These are phyloP conservation scores for Thyridium curvatum DNA, from an alignment of 2,329 filamentous ascomycete species.

Conservation along the genomic window DNA sequence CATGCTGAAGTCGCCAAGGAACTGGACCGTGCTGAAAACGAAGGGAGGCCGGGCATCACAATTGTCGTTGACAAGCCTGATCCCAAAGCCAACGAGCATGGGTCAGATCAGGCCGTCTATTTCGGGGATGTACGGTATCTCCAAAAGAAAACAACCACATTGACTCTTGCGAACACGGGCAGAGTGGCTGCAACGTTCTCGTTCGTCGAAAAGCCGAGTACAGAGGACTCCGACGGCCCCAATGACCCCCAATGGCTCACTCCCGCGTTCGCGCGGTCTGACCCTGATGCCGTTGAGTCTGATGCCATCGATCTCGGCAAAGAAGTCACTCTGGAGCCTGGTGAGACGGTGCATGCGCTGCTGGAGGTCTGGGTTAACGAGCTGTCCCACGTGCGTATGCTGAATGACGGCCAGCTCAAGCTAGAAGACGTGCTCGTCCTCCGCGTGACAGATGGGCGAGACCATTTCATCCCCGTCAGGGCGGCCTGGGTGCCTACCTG, in stretches of 20 bases:
- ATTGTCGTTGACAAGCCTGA: conserved; percentile 59
- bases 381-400: conserved; percentile 53
- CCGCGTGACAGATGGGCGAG: conserved; percentile 74
- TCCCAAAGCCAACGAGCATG: conserved; percentile 5
- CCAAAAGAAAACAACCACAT: conserved; percentile 54
- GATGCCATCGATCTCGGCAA: conserved; percentile 32
- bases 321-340: conserved; percentile 70
- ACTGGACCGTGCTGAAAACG: conserved; percentile 65
- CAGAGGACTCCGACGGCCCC: conserved; percentile 30
- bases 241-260: conserved; percentile 59
- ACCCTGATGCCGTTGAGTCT: conserved; percentile 23
- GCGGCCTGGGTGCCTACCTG: conserved; percentile 76
- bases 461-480: conserved; percentile 82
- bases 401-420: conserved; percentile 61
- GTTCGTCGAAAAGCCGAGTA: conserved; percentile 67
- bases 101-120: conserved; percentile 45
- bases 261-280: conserved; percentile 54
- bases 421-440: conserved; percentile 87
- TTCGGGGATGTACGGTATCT: conserved; percentile 72
- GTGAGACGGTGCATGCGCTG: conserved; percentile 69
- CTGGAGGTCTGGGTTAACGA: conserved; percentile 63
- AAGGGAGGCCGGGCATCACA: conserved; percentile 35
- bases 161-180: conserved; percentile 92
- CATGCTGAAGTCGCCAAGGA: conserved; percentile 84
- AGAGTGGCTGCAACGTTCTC: conserved; percentile 71